Evolutionary conservation across 2,329 filamentous ascomycete genomes (phyloP), one percentile per base, ranked within the genome.

Genomic region (Epichloe typhina): DNA sequence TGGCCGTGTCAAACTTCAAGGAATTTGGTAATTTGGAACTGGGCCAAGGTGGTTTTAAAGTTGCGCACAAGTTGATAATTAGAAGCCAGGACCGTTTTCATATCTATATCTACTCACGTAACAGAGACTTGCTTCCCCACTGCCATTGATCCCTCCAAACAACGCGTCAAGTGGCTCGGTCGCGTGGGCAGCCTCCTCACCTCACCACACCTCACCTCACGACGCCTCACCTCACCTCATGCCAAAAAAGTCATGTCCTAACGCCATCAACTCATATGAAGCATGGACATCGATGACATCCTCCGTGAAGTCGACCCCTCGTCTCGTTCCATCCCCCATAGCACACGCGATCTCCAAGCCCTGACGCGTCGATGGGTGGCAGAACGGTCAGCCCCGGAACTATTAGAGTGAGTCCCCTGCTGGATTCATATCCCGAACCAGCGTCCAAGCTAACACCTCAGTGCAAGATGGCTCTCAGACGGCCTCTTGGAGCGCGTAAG

Each of bases 291-390:
- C 59, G 83, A 87, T 66, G 86, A 89, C 64, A 88, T 90, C 57
- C 76, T 89, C 54, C 80, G 80, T 60, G 82, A 84, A 61, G 82
- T 89, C 58, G 83, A 88, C 66, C 80, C 77, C 47, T 66, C 72
- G 53, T 68, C 71, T 50, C 71, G 79, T 57, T 65, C 72, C 37
- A 66, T 79, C 17, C 78, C 80, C 3, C 69, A 70, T 48, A 77
- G 80, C 59, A 82, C 76, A 41, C 76, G 82, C 61, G 91, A 97
- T 68, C 76, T 97, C 58, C 89, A 96, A 66, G 81, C 86, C 49
- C 72, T 98, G 58, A 96, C 91, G 58, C 84, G 91, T 61, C 85
- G 84, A 60, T 98, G 91, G 91, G 80, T 96, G 43, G 88, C 91
- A 42, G 94, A 98, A 68, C 82, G 93, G 58, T 87, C 85, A 51